Percentiles rank a stretch among this genome's conserved stretches.
Conservation (phyloP, 306 rosid species). For the Vigna unguiculata region DNA sequence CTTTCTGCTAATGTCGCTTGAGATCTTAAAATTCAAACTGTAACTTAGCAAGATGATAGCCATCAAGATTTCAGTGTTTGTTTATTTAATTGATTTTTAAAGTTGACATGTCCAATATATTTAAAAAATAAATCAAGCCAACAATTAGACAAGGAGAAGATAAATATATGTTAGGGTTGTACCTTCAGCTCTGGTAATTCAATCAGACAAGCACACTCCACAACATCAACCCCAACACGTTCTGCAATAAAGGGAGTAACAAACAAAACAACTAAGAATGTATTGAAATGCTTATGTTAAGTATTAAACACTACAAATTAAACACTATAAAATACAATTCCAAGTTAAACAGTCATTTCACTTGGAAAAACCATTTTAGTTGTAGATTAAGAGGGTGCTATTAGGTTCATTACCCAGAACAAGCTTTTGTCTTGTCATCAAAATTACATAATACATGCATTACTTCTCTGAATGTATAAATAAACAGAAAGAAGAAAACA, state of each 20-base stretch:
- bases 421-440: constrained; percentile 21
- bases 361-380: constrained; percentile 15
- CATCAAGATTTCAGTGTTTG: constrained; percentile 13
- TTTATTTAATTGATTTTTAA: constrained; percentile 4
- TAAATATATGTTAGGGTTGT: constrained; percentile 31
- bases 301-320: constrained; percentile 28
- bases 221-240: constrained; percentile 82
- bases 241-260: constrained; percentile 60
- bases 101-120: constrained; percentile 10
- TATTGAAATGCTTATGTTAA: constrained; percentile 12
- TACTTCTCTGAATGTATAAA: constrained; percentile 25
- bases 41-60: constrained; percentile 27
- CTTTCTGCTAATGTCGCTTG: constrained; percentile 8
- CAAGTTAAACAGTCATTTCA: constrained; percentile 5
- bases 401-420: constrained; percentile 25
- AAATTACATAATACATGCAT: constrained; percentile 9
- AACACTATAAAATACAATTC: constrained; percentile 19
- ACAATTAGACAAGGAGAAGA: constrained; percentile 19
- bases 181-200: constrained; percentile 92
- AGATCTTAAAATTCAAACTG: constrained; percentile 17
- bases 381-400: constrained; percentile 27
- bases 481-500: constrained; percentile 7
- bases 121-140: constrained; percentile 36
- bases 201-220: constrained; percentile 94
- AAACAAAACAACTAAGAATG: constrained; percentile 45